A percentile compares a stretch with the other conserved stretches of the same genome.
Conservation (phyloP, 2,329 filamentous ascomycete species). For the Helicocarpus griseus region DNA sequence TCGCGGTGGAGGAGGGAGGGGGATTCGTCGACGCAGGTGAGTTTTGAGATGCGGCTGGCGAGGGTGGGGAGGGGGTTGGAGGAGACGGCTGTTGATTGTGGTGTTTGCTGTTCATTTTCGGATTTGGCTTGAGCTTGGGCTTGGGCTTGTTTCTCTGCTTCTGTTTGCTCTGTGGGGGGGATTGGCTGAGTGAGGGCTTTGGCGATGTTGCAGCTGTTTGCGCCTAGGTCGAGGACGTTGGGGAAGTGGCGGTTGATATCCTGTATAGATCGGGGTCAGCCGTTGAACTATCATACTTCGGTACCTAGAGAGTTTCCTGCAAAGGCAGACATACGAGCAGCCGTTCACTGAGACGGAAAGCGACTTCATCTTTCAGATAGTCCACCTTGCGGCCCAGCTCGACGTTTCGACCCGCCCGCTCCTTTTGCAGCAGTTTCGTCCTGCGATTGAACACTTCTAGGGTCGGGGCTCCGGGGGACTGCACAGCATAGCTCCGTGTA, state of each 20-base stretch:
- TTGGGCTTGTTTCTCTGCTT: too few species aligned
- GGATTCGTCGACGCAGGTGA: constrained; percentile 78
- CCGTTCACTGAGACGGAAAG: constrained; percentile 71
- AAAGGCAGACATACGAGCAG: constrained; percentile 51
- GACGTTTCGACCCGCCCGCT: constrained; percentile 64
- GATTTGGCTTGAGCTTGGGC: too few species aligned
- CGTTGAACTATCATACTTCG: neutral
- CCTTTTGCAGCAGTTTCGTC: constrained; percentile 84
- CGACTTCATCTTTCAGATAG: constrained; percentile 90
- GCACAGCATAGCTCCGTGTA: constrained; percentile 59
- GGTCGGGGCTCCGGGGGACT: constrained; percentile 64
- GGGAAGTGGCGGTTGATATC: constrained; percentile 88
- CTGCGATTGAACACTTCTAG: constrained; percentile 86
- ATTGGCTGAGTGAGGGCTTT: constrained; percentile 62
- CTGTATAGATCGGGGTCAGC: constrained; percentile 33
- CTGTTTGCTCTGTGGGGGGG: constrained; percentile 45
- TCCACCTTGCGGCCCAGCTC: constrained; percentile 71
- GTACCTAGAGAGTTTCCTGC: neutral
- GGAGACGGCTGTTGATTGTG: neutral
- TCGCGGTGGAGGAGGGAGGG: constrained; percentile 71
- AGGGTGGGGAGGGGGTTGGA: constrained; percentile 41
- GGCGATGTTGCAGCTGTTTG: constrained; percentile 91
- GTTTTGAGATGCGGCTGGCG: constrained; percentile 57
- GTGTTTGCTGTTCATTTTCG: constrained; percentile 11
- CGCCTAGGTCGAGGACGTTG: constrained; percentile 80